These are phyloP conservation scores for Debaryomyces sp. DNA, from an alignment of 1,139 yeast species.

Conservation along the genomic window DNA sequence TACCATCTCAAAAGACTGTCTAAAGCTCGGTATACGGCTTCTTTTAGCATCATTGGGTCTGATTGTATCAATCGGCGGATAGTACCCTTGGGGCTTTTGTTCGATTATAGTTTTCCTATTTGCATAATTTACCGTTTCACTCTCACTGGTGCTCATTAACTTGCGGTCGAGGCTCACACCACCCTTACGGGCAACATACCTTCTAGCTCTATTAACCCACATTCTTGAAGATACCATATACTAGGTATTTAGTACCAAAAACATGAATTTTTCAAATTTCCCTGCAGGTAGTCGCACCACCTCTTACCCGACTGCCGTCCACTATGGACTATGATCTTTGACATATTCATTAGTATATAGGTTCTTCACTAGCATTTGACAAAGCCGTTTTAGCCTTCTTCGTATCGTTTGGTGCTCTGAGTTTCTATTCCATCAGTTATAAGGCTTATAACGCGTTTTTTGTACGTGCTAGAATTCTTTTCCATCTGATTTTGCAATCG, in stretches of 20 bases:
- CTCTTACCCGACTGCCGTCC: not conserved
- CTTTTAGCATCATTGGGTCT: constrained; percentile 10
- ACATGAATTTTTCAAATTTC: constrained; percentile 3
- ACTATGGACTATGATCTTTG: not conserved
- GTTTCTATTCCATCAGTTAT: not conserved
- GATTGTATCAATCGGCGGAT: constrained; percentile 22
- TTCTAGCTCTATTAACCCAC: constrained; percentile 2
- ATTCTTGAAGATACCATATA: not conserved
- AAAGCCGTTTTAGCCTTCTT: not conserved
- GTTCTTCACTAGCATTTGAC: not conserved
- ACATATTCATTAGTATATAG: not conserved
- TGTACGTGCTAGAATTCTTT: not conserved
- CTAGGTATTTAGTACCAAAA: not conserved
- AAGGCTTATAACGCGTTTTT: not conserved
- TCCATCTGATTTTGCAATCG: not conserved
- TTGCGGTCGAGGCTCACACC: not conserved
- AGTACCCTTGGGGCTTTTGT: constrained; percentile 13
- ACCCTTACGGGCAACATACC: not conserved
- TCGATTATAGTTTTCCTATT: constrained; percentile 9
- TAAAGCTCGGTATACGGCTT: constrained; percentile 22
- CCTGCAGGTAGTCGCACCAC: constrained; percentile 5
- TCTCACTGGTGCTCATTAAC: constrained; percentile 2
- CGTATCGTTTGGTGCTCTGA: not conserved
- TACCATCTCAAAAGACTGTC: constrained; percentile 17
- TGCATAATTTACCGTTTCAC: constrained; percentile 9